Evolutionary conservation across 1,284 basidiomycete species (phyloP).

Genomic region (Polyporus tsugae): DNA sequence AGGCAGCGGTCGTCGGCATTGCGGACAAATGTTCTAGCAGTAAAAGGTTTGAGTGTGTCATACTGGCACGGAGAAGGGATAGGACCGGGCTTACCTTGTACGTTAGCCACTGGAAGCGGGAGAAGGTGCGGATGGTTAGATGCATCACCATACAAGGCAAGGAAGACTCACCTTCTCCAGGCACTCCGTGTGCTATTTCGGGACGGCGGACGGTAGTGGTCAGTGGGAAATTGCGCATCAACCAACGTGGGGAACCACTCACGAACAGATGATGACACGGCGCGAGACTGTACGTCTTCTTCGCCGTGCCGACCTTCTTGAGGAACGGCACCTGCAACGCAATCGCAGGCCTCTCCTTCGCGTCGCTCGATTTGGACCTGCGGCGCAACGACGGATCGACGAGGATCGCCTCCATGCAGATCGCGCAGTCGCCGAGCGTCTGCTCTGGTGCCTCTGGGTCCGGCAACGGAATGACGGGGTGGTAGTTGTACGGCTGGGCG

Average conservation of each 20-base stretch:
- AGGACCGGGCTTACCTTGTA: slow-evolving; percentile 70
- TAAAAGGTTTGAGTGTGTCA: background rate
- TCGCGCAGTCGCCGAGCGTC: slow-evolving; percentile 84
- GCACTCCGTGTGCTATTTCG: slow-evolving; percentile 77
- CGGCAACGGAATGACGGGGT: slow-evolving; percentile 75
- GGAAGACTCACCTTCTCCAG: slow-evolving; percentile 65
- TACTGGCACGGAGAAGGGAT: background rate
- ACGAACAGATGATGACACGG: slow-evolving; percentile 92
- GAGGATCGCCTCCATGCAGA: slow-evolving; percentile 89
- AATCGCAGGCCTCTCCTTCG: slow-evolving; percentile 39
- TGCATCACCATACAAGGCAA: slow-evolving; percentile 19
- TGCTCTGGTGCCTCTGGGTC: slow-evolving; percentile 79
- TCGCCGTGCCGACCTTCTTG: slow-evolving; percentile 52
- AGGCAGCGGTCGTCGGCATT: slow-evolving; percentile 82
- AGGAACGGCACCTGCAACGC: slow-evolving; percentile 28
- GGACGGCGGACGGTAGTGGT: background rate
- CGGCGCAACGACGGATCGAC: slow-evolving; percentile 53
- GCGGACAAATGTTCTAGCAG: slow-evolving; percentile 84
- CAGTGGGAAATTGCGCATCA: background rate
- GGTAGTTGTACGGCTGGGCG: slow-evolving; percentile 82
- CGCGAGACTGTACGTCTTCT: slow-evolving; percentile 83
- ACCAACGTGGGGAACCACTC: slow-evolving; percentile 44
- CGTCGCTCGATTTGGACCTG: slow-evolving; percentile 36
- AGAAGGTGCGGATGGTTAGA: slow-evolving; percentile 3
- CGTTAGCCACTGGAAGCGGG: slow-evolving; percentile 74